Evolutionary conservation across 2,329 filamentous ascomycete species (phyloP), one percentile per base, ranked within the genome.

Genomic region (Coniochaeta pulveracea): DNA sequence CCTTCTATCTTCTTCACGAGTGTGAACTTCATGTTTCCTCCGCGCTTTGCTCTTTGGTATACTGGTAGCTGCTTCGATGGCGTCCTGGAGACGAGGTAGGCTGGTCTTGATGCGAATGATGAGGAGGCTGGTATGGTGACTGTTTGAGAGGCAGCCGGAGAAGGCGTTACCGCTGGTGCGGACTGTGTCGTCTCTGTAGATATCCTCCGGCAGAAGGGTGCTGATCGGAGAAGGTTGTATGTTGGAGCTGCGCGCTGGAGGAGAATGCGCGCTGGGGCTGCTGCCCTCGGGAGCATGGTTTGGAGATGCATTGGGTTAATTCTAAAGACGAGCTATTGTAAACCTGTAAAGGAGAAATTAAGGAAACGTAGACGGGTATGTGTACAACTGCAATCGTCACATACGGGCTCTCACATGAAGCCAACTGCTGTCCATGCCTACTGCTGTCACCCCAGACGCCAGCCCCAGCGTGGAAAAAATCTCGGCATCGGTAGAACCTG

Each of bases 1-100:
- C 91, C 91, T 37, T 85, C 76, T 32, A 89, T 69, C 57, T 83
- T 86, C 54, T 85, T 81, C 36, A 98, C 60, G 36, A 74, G 57
- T 5, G 89, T 93, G 47, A 82, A 58, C 47, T 76, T 73, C 50
- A 77, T 66, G 43, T 83, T 91, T 10, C 85, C 84, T 34, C 85
- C 85, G 10, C 75, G 68, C 61, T 84, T 88, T 42, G 60, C 63
- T 43, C 76, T 65, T 11, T 76, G 64, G 60, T 96, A 98, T 27
- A 96, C 71, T 16, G 85, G 76, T 3, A 91, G 62, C 43, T 85
- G 75, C 30, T 76, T 72, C 23, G 72, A 78, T 2, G 66, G 60
- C 3, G 85, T 89, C 40, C 85, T 79, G 33, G 65, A 64, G 42
- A 96, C 69, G 47, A 77, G 69, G 63, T 86, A 94, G 9, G 46